Base-by-base conservation (phyloP, 768 basidiomycete species). In the Auricularia sp. region DNA sequence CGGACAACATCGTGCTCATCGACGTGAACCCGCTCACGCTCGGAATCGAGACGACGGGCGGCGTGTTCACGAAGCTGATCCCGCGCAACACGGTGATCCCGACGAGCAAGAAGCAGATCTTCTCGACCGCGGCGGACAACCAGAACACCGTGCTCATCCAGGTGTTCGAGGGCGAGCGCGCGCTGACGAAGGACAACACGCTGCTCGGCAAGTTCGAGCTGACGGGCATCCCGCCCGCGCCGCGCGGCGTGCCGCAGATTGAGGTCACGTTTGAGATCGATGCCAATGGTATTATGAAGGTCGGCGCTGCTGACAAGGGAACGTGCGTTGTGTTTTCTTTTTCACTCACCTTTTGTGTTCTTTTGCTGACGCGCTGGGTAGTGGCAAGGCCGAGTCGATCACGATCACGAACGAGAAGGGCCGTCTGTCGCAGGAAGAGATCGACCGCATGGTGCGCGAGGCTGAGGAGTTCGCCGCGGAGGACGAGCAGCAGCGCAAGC, bases 1-100 rank as follows among this genome's bases (percentile, higher is more conserved):
- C 91, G 64, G 86, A 85, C 67, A 95, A 94, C 69, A 83, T 98
- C 68, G 89, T 98, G 67, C 89, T 98, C 65, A 92, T 98, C 72
- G 96, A 98, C 76, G 93, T 98, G 74, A 90, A 88, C 80, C 94
- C 96, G 34, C 85, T 98, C 47, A 96, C 96, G 36, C 92, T 98
- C 74, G 95, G 96, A 85, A 99, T 98, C 71, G 96, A 98, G 84
- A 98, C 95, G 71, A 96, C 95, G 47, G 94, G 96, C 72, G 94
- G 94, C 75, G 94, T 98, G 71, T 92, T 98, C 83, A 98, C 94
- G 70, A 97, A 96, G 78, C 83, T 99, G 72, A 98, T 99, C 72
- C 84, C 93, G 67, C 89, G 96, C 71, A 98, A 98, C 86, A 98
- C 96, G 54, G 93, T 96, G 73, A 94, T 98, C 75, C 96, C 96